A percentile compares a stretch with the other conserved stretches of the same genome.
These are phyloP conservation scores for Taphrina communis DNA, from an alignment of 1,139 yeast species.

Conservation along the genomic window DNA sequence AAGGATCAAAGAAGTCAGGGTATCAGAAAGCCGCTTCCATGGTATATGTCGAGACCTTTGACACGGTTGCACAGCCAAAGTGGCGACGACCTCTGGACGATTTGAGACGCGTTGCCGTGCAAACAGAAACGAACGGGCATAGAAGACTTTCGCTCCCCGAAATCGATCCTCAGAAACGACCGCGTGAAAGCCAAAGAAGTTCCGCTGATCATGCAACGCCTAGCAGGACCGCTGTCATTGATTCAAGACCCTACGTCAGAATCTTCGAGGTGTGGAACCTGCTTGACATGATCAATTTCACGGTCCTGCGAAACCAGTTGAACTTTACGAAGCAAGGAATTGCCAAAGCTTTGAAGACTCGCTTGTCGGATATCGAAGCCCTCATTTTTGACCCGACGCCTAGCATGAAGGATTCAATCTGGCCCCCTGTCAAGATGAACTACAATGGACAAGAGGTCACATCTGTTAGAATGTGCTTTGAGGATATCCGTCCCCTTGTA, in stretches of 20 bases:
- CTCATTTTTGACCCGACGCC: background rate
- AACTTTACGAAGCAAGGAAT: background rate
- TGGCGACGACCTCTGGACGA: background rate
- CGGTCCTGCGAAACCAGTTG: background rate
- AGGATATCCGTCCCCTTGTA: background rate
- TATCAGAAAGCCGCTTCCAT: slow-evolving; percentile 10
- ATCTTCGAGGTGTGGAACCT: slow-evolving; percentile 8
- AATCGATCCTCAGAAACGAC: background rate
- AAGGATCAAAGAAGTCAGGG: background rate
- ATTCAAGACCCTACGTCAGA: background rate
- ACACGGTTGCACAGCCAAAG: background rate
- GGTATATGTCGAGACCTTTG: background rate
- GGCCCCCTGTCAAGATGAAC: slow-evolving; percentile 4
- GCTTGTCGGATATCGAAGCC: background rate
- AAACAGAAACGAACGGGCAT: background rate
- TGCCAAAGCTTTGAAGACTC: slow-evolving; percentile 1
- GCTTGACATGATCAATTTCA: slow-evolving; percentile 8
- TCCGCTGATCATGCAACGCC: background rate
- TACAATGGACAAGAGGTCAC: slow-evolving; percentile 1
- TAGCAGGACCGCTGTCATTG: background rate
- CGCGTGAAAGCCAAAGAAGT: background rate
- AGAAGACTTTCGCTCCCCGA: background rate
- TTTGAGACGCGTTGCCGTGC: background rate
- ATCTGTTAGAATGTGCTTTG: background rate
- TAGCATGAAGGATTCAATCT: background rate